phyloP scores from a whole-genome alignment of 148 eudicot species.

The Oxyria digyna region DNA sequence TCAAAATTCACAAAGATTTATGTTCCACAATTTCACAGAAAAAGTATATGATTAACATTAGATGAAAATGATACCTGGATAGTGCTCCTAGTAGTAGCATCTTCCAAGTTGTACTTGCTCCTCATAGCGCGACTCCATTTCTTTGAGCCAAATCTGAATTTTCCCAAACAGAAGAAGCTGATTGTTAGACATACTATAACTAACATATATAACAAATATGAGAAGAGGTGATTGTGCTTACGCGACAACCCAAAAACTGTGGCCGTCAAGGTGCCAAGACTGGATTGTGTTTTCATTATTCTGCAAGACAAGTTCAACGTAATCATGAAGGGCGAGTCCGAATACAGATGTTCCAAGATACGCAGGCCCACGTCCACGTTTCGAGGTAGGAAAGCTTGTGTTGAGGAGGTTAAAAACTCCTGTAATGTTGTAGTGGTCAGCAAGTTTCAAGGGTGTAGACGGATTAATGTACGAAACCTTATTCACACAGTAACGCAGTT shows the following conservation, averaged over 20 bases:
- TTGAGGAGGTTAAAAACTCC: slow-evolving; percentile 54
- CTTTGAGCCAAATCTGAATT: slow-evolving; percentile 50
- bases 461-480: slow-evolving; percentile 49
- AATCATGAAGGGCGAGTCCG: slow-evolving; percentile 44
- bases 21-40: too few relatives aligned
- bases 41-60: too few relatives aligned
- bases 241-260: slow-evolving; percentile 61
- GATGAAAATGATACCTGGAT: slow-evolving; percentile 39
- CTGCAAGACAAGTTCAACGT: slow-evolving; percentile 61
- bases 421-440: slow-evolving; percentile 58
- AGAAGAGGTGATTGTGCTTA: slow-evolving; percentile 12
- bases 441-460: slow-evolving; percentile 65
- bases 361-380: slow-evolving; percentile 23
- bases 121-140: slow-evolving; percentile 45
- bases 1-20: too few relatives aligned
- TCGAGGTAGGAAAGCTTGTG: slow-evolving; percentile 31
- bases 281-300: slow-evolving; percentile 55
- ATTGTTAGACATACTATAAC: too few relatives aligned
- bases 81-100: slow-evolving; percentile 48
- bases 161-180: too few relatives aligned
- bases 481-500: slow-evolving; percentile 44
- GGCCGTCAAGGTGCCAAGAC: slow-evolving; percentile 80
- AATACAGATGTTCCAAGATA: slow-evolving; percentile 45
- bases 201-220: not conserved
- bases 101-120: slow-evolving; percentile 45